Evolutionary conservation across 371 early-diverging fungal genomes (phyloP), one percentile per base, ranked within the genome.

Genomic region (Capillidium heterosporum): DNA sequence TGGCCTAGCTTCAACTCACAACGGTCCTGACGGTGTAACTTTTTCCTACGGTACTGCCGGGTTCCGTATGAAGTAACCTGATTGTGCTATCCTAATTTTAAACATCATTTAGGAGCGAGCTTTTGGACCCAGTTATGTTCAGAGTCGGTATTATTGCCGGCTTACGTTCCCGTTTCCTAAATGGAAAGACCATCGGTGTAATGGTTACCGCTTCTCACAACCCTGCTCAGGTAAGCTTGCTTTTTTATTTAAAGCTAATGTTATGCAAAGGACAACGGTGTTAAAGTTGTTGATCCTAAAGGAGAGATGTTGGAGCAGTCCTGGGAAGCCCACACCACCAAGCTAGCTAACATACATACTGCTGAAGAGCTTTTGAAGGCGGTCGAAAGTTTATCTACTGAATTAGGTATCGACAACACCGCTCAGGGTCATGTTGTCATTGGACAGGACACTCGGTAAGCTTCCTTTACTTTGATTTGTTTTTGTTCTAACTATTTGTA

Each of bases 131-230:
- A n/a, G 87, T 94, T 43, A 80, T 96, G 69, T 95, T 89, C 76
- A 82, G 92, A 58, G 85, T 90, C 27, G 98, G 91, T 57, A 75
- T 98, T 51, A 71, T 99, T 59, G 95, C 96, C 17, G 80, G 81
- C 24, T 72, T 98, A 48, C 82, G 98, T 54, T 93, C 95, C 19
- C 83, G 87, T 62, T 81, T 78, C 62, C 74, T 89, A 51, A 71
- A 79, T 54, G 91, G 95, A 43, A 77, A 85, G 60, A 75, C 75
- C 57, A 91, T 99, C 59, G 99, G 99, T 60, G 82, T 94, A 42
- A 97, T 99, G 97, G 80, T 99, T 58, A 99, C 99, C 48, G 99
- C 99, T 41, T 94, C 95, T 35, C 99, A 99, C 73, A 99, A 99
- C 71, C 90, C 94, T 54, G 92, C 77, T 60, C 74, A 76, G 62